Percentiles rank a stretch among this genome's conserved stretches.
Evolutionary conservation across 1,139 yeast genomes (phyloP).

Genomic region (Scheffersomyces illinoinensis): DNA sequence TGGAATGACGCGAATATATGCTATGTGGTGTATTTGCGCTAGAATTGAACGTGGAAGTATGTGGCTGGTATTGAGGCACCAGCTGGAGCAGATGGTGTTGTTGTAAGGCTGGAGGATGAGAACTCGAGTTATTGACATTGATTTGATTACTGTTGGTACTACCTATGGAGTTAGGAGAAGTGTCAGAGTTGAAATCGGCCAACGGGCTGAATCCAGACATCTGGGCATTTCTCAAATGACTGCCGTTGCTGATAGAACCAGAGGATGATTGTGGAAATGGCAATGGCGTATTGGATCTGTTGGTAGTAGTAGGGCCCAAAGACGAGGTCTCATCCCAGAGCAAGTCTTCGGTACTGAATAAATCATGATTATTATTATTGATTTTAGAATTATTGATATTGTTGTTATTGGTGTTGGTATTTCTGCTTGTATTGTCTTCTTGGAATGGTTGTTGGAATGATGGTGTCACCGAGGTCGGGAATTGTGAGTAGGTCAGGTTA

Average conservation of each 20-base stretch:
- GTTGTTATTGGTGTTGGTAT: constrained; percentile 5
- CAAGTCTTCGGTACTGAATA: neutral
- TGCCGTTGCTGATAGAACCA: constrained; percentile 5
- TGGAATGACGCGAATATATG: constrained; percentile 4
- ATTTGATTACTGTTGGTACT: constrained; percentile 11
- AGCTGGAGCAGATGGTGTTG: constrained; percentile 2
- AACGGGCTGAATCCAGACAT: constrained; percentile 23
- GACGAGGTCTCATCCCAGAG: neutral
- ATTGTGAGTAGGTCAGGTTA: neutral
- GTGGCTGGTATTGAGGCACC: constrained; percentile 1
- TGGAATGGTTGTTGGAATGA: neutral
- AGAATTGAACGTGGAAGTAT: constrained; percentile 1
- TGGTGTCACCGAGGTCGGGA: neutral
- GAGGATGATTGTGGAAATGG: constrained; percentile 15
- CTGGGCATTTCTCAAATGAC: constrained; percentile 1
- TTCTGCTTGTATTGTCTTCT: constrained; percentile 4
- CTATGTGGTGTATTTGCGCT: constrained; percentile 9
- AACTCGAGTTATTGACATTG: neutral
- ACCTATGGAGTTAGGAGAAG: constrained; percentile 23
- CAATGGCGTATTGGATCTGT: constrained; percentile 8
- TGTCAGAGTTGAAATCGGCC: constrained; percentile 25
- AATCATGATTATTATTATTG: neutral
- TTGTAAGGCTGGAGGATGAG: neutral
- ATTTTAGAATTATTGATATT: constrained; percentile 7
- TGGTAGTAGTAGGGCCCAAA: neutral